Percentiles rank a stretch among this genome's conserved stretches.
Evolutionary conservation across 2,329 filamentous ascomycete species (phyloP).

Genomic region (Botrytis deweyae): DNA sequence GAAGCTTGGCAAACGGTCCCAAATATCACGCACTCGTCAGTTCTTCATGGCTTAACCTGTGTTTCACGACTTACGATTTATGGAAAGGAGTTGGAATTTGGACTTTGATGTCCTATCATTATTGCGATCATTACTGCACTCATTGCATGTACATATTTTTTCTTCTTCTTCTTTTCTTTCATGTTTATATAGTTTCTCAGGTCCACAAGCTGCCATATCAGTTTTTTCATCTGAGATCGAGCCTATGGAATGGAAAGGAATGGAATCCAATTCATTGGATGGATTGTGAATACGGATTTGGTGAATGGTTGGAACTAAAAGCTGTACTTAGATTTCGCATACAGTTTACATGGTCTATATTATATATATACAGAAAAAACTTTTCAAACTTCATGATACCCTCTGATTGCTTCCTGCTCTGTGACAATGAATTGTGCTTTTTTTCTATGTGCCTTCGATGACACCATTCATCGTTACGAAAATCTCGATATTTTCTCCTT

Average conservation of each 20-base stretch:
- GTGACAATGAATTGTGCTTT: background rate
- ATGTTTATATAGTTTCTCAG: background rate
- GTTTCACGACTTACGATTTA: background rate
- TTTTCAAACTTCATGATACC: background rate
- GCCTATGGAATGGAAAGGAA: background rate
- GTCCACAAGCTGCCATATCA: background rate
- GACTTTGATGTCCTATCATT: background rate
- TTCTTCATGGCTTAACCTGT: background rate
- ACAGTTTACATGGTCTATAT: background rate
- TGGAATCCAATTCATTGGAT: background rate
- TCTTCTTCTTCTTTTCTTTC: background rate
- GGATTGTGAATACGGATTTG: background rate
- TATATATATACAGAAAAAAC: background rate
- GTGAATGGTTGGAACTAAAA: slow-evolving; percentile 1
- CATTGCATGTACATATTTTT: background rate
- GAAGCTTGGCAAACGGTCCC: background rate
- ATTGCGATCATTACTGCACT: background rate
- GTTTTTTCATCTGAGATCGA: background rate
- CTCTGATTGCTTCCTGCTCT: background rate
- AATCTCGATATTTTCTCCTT: background rate
- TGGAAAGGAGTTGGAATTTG: background rate
- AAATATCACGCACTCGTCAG: background rate
- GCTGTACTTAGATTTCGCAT: slow-evolving; percentile 1
- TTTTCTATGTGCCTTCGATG: background rate
- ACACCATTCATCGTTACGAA: background rate